Percentiles rank a stretch among this genome's conserved stretches.
Evolutionary conservation across 768 basidiomycete genomes (phyloP).

Genomic region (Lentinula sp.): DNA sequence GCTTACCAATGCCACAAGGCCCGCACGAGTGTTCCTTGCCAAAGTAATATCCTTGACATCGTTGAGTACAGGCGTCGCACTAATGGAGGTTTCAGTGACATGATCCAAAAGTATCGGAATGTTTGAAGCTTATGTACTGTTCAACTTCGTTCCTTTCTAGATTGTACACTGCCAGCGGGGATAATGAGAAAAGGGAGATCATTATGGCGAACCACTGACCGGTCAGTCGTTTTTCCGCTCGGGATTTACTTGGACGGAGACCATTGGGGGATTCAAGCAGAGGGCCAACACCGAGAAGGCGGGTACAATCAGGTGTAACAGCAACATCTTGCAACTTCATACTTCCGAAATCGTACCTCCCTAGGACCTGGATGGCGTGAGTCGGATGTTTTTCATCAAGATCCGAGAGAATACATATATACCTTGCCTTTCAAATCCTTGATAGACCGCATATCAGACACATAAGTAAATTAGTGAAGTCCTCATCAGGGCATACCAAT

Average conservation of each 20-base stretch:
- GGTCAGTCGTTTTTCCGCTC: slow-evolving; percentile 67
- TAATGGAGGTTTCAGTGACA: slow-evolving; percentile 18
- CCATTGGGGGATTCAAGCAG: slow-evolving; percentile 57
- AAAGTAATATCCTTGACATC: slow-evolving; percentile 69
- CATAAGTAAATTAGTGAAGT: background rate
- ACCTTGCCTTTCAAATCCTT: slow-evolving; percentile 60
- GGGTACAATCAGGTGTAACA: slow-evolving; percentile 58
- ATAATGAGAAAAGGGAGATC: background rate
- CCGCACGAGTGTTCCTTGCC: slow-evolving; percentile 40
- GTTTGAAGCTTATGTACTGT: slow-evolving; percentile 35
- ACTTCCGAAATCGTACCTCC: slow-evolving; percentile 50
- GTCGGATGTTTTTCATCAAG: background rate
- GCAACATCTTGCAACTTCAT: slow-evolving; percentile 69
- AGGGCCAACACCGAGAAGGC: slow-evolving; percentile 65
- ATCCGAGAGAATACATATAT: slow-evolving; percentile 13
- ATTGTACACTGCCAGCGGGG: slow-evolving; percentile 49
- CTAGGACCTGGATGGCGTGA: slow-evolving; percentile 34
- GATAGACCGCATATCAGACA: background rate
- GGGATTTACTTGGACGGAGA: slow-evolving; percentile 62
- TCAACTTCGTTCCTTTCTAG: slow-evolving; percentile 59
- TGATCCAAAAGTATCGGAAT: background rate
- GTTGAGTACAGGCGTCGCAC: slow-evolving; percentile 68
- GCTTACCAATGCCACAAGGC: slow-evolving; percentile 60
- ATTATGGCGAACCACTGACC: slow-evolving; percentile 32
- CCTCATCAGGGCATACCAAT: slow-evolving; percentile 33